Evolutionary conservation across 129 eudicot genomes (phyloP), one percentile per base, ranked within the genome.

Genomic region (Flaveria sonorensis): DNA sequence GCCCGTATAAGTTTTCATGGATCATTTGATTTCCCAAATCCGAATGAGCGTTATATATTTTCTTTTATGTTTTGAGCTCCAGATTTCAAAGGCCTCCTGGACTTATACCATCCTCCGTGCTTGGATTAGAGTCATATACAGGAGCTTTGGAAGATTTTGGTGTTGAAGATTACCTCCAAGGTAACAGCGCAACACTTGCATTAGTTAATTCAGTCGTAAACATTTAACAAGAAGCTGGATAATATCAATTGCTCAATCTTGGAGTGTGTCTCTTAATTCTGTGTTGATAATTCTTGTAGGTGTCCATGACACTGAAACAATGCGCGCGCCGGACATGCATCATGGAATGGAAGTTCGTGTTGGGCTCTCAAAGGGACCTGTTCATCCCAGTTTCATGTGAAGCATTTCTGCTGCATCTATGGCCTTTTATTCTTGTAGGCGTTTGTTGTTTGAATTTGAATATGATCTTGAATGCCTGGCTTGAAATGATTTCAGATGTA

Each of bases 81-180:
- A 93, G 98, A 88, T 91, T 93, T 81, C 98, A 93, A 83, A 90
- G 98, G 87, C 97, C 98, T 60, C 96, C 97, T 60, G 98, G 98
- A 15, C 88, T 88, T 42, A 86, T 93, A 72, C 89, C 98, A 66
- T 93, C 98, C 51, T 93, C 98, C 24, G 85, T 93, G 88, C 85
- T 93, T 70, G 98, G 98, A 46, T 82, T 90, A 72, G 98, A 93
- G 68, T 87, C 97, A 9, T 42, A 80, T 39, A 90, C 98, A 1
- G 98, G 98, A 84, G 81, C 79, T 60, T 72, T 93, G 89, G 98
- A 93, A 15, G 87, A 85, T 78, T 88, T 93, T 76, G 96, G 96
- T 74, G 83, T 93, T 76, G 91, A 90, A 81, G 98, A 93, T 78
- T 88, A 88, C 82, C 92, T 93, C 40, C 90, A 89, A 83, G 97